Evolutionary conservation across 495 filamentous ascomycete genomes (phyloP), one percentile per base, ranked within the genome.

Genomic region (Penicillium alfredii): DNA sequence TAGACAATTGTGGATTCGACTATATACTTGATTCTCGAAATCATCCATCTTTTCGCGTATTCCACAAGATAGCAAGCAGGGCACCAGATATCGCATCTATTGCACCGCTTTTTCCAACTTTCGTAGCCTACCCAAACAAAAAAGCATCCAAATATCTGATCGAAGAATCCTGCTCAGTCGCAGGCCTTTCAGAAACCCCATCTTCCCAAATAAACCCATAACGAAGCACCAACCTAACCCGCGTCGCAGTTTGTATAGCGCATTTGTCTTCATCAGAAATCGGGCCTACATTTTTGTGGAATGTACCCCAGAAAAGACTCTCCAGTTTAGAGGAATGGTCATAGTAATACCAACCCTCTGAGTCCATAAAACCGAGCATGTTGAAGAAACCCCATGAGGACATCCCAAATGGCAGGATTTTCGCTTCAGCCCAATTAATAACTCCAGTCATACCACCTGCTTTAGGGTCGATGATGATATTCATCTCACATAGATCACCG

Each of bases 341-440:
- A 42, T 49, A 42, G 38, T 54, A 64, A 17, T 49, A 31, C 58
- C 58, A 66, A 4, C 60, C 58, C 8, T 51, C 8, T 7, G 49
- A 40, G 44, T 49, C 45, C 42, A 55, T 61, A 7, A 21, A 21
- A 7, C 64, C 63, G 16, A 71, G 35, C 8, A 61, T 33, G 39
- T 63, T 68, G 38, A 56, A 42, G 10, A 69, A 34, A 2, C 35
- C 64, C 25, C 37, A 68, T 8, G 69, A 51, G n/a, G 64, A 40
- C 8, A 64, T 46, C 9, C 66, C 62, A 33, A 69, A 71, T 16
- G 64, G 67, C 9, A 46, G 41, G 33, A 66, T 48, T n/a, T 36
- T 57, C 11, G 64, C 55, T 10, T 68, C 60, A 25, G 60, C 56
- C 64, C 61, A 67, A 51, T 71, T 66, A 26, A 71, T 39, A 22